Percentiles rank a stretch among this genome's conserved stretches.
Conservation (phyloP, 108 stramenopile species). For the Craspedostauros australis region DNA sequence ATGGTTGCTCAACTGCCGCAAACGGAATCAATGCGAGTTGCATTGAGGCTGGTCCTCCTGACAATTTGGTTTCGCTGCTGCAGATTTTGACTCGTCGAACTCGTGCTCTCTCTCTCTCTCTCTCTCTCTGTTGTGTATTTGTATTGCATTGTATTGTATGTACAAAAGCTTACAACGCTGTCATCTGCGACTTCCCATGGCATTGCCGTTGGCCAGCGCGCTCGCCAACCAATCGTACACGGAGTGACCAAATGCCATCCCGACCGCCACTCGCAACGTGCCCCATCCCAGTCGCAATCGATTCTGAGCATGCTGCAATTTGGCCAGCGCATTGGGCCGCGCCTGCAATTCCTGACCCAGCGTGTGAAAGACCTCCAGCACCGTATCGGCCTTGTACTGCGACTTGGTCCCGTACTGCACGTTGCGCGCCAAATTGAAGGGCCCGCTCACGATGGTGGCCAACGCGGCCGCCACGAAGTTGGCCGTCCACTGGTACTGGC, state of each 20-base stretch:
- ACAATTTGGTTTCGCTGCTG: too few species aligned
- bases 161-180: not conserved
- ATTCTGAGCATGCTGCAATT: slow-evolving; percentile 23
- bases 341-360: slow-evolving; percentile 8
- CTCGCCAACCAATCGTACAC: slow-evolving; percentile 40
- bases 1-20: too few species aligned
- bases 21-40: too few species aligned
- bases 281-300: slow-evolving; percentile 52
- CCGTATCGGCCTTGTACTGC: slow-evolving; percentile 9
- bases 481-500: slow-evolving; percentile 27
- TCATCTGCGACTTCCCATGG: too few species aligned
- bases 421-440: slow-evolving; percentile 49
- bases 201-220: too few species aligned
- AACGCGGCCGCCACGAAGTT: slow-evolving; percentile 38
- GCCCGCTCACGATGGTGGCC: slow-evolving; percentile 45
- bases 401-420: slow-evolving; percentile 44
- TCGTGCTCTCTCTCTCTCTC: not conserved
- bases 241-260: slow-evolving; percentile 48
- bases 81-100: too few species aligned
- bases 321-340: slow-evolving; percentile 5
- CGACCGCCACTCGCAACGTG: slow-evolving; percentile 41
- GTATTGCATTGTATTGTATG: not conserved
- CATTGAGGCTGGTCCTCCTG: too few species aligned
- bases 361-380: slow-evolving; percentile 12
- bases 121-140: not conserved